Base-by-base conservation (phyloP, 202 grass and related monocot species). In the Setaria italica region DNA sequence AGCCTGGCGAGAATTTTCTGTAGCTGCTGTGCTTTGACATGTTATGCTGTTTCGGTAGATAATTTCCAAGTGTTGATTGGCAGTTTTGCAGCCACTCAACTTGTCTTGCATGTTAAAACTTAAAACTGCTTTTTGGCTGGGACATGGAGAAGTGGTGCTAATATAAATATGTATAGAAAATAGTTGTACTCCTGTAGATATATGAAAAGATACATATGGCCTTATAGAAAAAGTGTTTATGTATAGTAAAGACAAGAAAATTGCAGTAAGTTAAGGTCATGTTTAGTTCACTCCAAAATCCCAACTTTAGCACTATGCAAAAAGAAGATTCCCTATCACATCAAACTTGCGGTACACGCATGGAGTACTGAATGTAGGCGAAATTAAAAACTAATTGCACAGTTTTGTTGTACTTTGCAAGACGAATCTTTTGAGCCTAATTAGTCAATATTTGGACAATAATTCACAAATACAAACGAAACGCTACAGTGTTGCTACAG, bases 21-120 rank as follows among this genome's bases (percentile, higher is more conserved):
- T 85, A 80, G 77, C 70, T 53, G 12, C 15, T 82, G 56, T 77
- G 69, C 25, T 75, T 48, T 60, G 35, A 70, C 70, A 83, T 70
- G 74, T 70, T 72, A 49, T 55, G 33, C 16, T 39, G 35, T 42
- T 65, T 69, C 9, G 55, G 29, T 66, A 81, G 55, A 70, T 42
- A 84, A 81, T 76, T 66, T 86, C 57, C 1, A 19, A 17, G 16
- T 68, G 35, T 20, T 35, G 29, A 10, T 58, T 29, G 4, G 47
- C 70, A 66, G 37, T 71, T 46, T 76, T 69, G 62, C 64, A 84
- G 72, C 32, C 56, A 37, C 45, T 77, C 10, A 32, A 75, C 10
- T 50, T 20, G 14, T 56, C 30, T 77, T 32, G 53, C 46, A 64
- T 87, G 62, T 21, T 20, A 17, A 32, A 20, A 4, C 7, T 21